Evolutionary conservation across 129 eudicot genomes (phyloP).

Genomic region (Flaveria sonorensis): DNA sequence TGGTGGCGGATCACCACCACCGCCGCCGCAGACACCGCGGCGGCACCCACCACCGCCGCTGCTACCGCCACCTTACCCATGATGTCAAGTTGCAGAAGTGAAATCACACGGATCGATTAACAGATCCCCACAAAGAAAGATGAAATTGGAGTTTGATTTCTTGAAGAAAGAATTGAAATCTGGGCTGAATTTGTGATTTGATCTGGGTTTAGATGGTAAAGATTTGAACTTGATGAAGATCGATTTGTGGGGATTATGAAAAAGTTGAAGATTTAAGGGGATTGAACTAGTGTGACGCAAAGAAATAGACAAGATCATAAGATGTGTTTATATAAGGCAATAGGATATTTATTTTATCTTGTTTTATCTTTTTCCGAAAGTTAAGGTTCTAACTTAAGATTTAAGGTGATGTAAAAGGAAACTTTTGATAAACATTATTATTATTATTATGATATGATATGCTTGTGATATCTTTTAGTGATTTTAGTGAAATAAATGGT

Average conservation of each 20-base stretch:
- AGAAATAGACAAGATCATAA: background rate
- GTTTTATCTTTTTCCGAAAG: slow-evolving; percentile 11
- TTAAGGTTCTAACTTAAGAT: background rate
- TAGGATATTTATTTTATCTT: background rate
- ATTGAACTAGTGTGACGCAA: background rate
- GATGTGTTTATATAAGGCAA: background rate
- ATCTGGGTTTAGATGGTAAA: slow-evolving; percentile 1
- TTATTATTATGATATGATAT: background rate
- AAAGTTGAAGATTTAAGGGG: too few relatives aligned
- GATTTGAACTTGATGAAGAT: slow-evolving; percentile 31
- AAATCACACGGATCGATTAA: slow-evolving; percentile 21
- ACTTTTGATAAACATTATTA: background rate
- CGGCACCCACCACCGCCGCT: too few relatives aligned
- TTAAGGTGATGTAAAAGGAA: background rate
- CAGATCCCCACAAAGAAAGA: background rate
- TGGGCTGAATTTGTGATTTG: background rate
- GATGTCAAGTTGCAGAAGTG: background rate
- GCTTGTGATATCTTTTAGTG: background rate
- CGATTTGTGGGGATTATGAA: background rate
- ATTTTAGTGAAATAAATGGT: too few relatives aligned
- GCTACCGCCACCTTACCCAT: too few relatives aligned
- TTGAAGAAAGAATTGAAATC: background rate
- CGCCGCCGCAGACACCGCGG: slow-evolving; percentile 64
- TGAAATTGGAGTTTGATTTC: background rate
- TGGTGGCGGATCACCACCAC: slow-evolving; percentile 64